Evolutionary conservation across 768 basidiomycete species (phyloP), one percentile per base, ranked within the genome.

Genomic region (Lentinula guzmanii): DNA sequence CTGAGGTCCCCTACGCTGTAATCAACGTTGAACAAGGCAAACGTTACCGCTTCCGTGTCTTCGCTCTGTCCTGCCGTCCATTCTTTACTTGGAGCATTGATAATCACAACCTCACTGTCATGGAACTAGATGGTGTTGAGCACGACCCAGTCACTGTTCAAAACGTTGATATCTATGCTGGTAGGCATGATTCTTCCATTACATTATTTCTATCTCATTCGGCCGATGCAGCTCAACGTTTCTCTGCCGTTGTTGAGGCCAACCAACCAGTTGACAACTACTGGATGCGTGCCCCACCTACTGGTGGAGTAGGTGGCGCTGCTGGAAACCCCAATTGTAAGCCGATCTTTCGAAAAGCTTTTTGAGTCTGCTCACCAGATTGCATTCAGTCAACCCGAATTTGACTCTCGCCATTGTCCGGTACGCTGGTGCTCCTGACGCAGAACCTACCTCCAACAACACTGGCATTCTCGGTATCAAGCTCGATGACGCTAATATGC

Each of bases 401-500:
- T 64, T 67, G 18, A 74, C 71, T 52, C 66, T 66, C 45, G 79
- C 78, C 10, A 78, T 80, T 60, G 57, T 80, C 41, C 72, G 76
- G 39, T 80, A 80, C 58, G 62, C 24, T 3, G 64, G 58, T n/a
- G 72, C 67, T 1, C 64, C 60, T 24, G 42, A 31, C 4, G 42
- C 46, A 21, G 60, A 65, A 1, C 68, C 71, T 9, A 48, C 39
- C 64, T 28, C 33, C 46, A 62, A 16, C 7, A 13, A 4, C 34
- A 39, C 15, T 41, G 34, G 41, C 34, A 46, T 39, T 13, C 18
- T 48, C 1, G 48, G 13, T 41, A 62, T 42, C 21, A 56, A 64
- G n/a, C 34, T 72, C 50, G 46, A 55, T 4, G 71, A 70, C 54
- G n/a, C 64, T 0, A 56, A 52, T 31, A 62, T 71, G 16, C 61